Conservation (phyloP, 441 rosid species). For the Populus trichocarpa region DNA sequence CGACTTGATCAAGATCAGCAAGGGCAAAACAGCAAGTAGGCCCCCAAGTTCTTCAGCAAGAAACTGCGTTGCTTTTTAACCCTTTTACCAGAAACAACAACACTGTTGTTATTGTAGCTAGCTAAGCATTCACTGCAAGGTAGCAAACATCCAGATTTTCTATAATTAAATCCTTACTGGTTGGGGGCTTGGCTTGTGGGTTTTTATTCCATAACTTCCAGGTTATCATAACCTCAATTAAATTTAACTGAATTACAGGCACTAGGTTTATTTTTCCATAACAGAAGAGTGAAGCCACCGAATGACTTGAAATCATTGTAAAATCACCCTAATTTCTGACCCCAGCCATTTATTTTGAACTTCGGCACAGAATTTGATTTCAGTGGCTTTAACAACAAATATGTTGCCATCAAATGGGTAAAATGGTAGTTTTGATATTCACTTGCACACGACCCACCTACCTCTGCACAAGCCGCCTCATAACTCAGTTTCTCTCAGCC, state of each 20-base stretch:
- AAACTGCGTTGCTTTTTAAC: constrained; percentile 17
- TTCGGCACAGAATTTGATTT: constrained; percentile 17
- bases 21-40: constrained; percentile 19
- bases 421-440: constrained; percentile 18
- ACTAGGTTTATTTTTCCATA: too few relatives aligned
- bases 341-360: neutral
- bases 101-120: constrained; percentile 13
- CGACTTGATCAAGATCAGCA: constrained; percentile 13
- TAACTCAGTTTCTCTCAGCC: constrained; percentile 18
- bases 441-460: constrained; percentile 8
- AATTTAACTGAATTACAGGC: too few relatives aligned
- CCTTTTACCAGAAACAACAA: constrained; percentile 8
- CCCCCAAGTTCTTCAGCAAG: constrained; percentile 7
- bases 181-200: neutral
- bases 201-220: too few relatives aligned
- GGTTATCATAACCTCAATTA: too few relatives aligned
- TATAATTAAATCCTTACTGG: constrained; percentile 11
- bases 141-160: neutral
- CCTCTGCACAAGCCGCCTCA: constrained; percentile 35
- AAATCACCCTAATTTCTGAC: neutral
- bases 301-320: too few relatives aligned
- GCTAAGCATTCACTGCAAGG: neutral
- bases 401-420: constrained; percentile 21
- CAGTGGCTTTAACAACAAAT: constrained; percentile 6
- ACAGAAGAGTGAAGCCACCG: too few relatives aligned